Base-by-base conservation (phyloP, 257 asterid species). In the Linderniella brevidens region DNA sequence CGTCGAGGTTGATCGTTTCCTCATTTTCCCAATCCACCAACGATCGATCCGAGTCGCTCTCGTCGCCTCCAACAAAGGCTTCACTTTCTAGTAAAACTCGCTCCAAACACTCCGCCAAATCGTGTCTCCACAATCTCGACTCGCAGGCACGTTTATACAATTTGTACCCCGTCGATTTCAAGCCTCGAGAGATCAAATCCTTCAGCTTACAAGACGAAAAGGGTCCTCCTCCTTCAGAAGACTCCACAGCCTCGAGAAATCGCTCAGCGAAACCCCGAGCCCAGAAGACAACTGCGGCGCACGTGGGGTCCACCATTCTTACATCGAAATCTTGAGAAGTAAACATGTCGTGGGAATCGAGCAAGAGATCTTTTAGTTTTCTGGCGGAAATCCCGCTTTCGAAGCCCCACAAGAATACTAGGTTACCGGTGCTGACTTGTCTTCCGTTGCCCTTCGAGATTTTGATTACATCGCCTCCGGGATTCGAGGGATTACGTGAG, bases 391-490 rank as follows among this genome's bases (percentile, higher is more conserved):
- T 65, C 52, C 82, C 90, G 38, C 72, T 51, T 71, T 55, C 59
- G 16, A 83, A 80, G 17, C 97, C 95, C 95, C 93, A 83, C 48
- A 88, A 50, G 75, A 83, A 72, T 10, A 78, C 78, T 57, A 83
- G 53, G 61, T 68, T 72, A 36, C 58, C 50, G 14, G 41, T 62
- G 58, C 82, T 63, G 49, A 77, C 68, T n/a, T 55, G 68, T 55
- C 69, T 57, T 13, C 59, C 52, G 48, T 55, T 59, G 36, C 75
- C 67, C 9, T 8, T 13, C 15, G 69, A 72, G 67, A 73, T 61
- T 6, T 25, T 25, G 48, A 77, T 66, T 57, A 68, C 64, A 41
- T 68, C 74, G 46, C 72, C 75, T 36, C 55, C 62, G 13, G 36
- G 52, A 38, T 72, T 59, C 41, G 69, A 75, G 50, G 52, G 61